phyloP scores from a whole-genome alignment of 2,329 filamentous ascomycete genomes.

The Aspergillus candidus region DNA sequence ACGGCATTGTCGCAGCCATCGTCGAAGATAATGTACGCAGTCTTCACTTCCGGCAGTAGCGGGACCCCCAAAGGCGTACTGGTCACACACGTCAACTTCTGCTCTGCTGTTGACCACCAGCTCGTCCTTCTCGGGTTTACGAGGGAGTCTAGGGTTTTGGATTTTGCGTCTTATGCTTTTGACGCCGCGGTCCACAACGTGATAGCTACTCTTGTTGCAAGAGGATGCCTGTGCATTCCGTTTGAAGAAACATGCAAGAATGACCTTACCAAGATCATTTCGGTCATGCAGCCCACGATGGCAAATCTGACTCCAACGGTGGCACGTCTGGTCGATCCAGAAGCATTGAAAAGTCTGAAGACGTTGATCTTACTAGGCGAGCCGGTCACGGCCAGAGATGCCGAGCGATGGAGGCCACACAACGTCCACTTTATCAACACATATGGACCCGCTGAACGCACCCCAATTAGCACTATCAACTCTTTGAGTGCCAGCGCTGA shows the following conservation, averaged over 20 bases:
- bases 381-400: conserved; percentile 1
- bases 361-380: conserved; percentile 4
- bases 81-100: too few relatives aligned
- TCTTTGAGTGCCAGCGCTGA: not conserved
- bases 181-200: conserved; percentile 29
- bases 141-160: conserved; percentile 36
- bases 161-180: conserved; percentile 33
- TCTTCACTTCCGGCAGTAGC: too few relatives aligned
- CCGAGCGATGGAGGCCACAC: not conserved
- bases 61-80: too few relatives aligned
- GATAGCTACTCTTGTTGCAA: conserved; percentile 13
- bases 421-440: not conserved
- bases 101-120: too few relatives aligned
- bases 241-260: conserved; percentile 37
- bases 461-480: conserved; percentile 10
- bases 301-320: conserved; percentile 8
- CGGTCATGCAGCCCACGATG: conserved; percentile 1
- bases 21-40: too few relatives aligned
- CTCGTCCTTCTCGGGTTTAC: not conserved
- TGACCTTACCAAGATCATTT: conserved; percentile 42
- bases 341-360: not conserved
- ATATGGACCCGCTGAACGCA: conserved; percentile 32
- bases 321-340: not conserved
- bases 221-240: conserved; percentile 41
- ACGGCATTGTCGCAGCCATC: too few relatives aligned